A percentile compares a stretch with the other conserved stretches of the same genome.
Conservation (phyloP, 129 eudicot genomes). For the Flaveria brownii region DNA sequence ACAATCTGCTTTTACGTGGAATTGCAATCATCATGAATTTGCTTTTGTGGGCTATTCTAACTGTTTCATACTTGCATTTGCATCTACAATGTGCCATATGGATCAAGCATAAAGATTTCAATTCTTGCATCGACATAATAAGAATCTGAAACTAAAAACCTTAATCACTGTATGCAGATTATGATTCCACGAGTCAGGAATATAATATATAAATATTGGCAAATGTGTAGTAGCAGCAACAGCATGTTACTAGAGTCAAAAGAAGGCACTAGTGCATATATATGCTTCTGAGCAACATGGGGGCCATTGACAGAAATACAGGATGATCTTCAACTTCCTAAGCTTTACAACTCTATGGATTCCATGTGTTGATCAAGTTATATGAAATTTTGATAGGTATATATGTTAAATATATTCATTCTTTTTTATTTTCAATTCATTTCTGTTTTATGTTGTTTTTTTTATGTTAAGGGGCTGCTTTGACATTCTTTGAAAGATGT, state of each 20-base stretch:
- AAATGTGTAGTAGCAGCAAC: background rate
- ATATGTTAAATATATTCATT: no score
- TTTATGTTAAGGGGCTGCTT: no score
- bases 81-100: background rate
- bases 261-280: conserved; percentile 25
- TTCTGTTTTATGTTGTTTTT: no score
- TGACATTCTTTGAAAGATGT: no score
- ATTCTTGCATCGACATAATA: background rate
- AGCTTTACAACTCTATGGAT: background rate
- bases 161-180: background rate
- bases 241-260: conserved; percentile 18
- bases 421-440: no score
- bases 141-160: background rate
- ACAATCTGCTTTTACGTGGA: background rate
- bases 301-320: conserved; percentile 8
- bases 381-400: background rate
- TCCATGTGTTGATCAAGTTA: background rate
- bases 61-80: background rate
- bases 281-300: conserved; percentile 31
- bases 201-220: background rate
- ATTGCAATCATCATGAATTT: background rate
- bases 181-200: conserved; percentile 14
- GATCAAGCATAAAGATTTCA: background rate
- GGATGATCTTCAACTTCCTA: conserved; percentile 21
- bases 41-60: background rate